A percentile compares a stretch with the other conserved stretches of the same genome.
These are phyloP conservation scores for Chlorella vulgaris DNA, from an alignment of 139 green algal genomes.

Conservation along the genomic window DNA sequence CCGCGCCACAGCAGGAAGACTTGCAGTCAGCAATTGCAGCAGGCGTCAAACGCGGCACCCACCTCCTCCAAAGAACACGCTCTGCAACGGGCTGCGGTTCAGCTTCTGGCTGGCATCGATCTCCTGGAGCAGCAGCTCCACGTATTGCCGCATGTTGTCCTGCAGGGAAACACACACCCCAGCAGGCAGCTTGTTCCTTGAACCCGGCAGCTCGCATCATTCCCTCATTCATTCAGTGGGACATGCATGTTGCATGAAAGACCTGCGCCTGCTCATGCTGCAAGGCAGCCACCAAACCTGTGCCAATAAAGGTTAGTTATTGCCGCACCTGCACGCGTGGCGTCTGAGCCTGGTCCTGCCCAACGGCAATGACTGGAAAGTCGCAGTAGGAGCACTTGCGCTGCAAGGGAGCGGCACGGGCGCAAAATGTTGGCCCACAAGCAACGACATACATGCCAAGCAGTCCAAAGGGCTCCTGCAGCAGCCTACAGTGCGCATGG, in stretches of 20 bases:
- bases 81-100: conserved; percentile 59
- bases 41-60: not conserved
- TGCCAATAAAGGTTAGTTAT: no score
- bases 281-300: no score
- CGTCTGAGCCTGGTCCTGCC: conserved; percentile 16
- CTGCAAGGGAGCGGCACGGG: not conserved
- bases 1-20: no score
- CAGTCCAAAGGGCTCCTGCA: no score
- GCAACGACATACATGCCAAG: no score
- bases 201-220: no score
- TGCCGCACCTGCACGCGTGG: conserved; percentile 1
- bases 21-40: not conserved
- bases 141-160: conserved; percentile 41
- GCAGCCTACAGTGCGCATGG: no score
- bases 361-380: conserved; percentile 88
- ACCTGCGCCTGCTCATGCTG: no score
- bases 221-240: no score
- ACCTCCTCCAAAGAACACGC: conserved; percentile 91
- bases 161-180: not conserved
- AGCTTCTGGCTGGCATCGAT: conserved; percentile 59
- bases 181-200: not conserved
- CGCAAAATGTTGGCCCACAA: no score
- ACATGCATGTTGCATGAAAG: no score
- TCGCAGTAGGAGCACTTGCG: conserved; percentile 96
- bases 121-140: conserved; percentile 57